These are phyloP conservation scores for Cinchona pubescens DNA, from an alignment of 257 asterid genomes.

Conservation along the genomic window DNA sequence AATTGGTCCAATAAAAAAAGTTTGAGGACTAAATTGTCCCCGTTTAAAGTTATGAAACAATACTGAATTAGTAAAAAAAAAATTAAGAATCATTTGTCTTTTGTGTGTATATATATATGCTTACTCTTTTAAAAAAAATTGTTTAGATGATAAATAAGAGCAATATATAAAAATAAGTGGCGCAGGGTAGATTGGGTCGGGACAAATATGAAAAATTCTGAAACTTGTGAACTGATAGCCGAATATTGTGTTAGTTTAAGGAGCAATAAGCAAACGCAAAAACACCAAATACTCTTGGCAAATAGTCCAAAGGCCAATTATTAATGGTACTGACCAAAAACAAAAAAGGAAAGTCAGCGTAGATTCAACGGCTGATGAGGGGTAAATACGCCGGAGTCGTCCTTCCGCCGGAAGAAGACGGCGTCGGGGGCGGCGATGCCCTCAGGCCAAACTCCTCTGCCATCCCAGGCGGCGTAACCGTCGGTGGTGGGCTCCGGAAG, in stretches of 20 bases:
- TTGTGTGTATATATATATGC: too few species aligned
- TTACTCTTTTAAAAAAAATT: not conserved
- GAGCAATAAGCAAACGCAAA: not conserved
- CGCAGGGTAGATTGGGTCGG: not conserved
- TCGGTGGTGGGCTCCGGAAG: constrained; percentile 52
- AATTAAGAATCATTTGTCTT: too few species aligned
- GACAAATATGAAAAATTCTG: not conserved
- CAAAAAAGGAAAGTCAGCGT: not conserved
- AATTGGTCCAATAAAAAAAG: too few species aligned
- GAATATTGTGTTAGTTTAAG: not conserved
- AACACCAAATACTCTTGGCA: not conserved
- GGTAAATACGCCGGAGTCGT: constrained; percentile 34
- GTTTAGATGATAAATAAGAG: not conserved
- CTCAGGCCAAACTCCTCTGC: constrained; percentile 32
- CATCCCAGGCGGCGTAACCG: constrained; percentile 21
- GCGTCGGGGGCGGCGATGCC: constrained; percentile 29
- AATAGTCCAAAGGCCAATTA: not conserved
- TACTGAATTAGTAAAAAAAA: too few species aligned
- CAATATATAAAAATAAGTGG: too few species aligned
- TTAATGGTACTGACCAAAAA: not conserved
- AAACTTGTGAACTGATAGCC: too few species aligned
- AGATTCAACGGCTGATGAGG: constrained; percentile 18
- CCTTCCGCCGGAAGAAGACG: constrained; percentile 35
- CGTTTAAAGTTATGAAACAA: too few species aligned
- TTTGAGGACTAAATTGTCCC: too few species aligned